A percentile compares a stretch with the other conserved stretches of the same genome.
Conservation (phyloP, 2,329 filamentous ascomycete genomes). For the Neonectria hederae region DNA sequence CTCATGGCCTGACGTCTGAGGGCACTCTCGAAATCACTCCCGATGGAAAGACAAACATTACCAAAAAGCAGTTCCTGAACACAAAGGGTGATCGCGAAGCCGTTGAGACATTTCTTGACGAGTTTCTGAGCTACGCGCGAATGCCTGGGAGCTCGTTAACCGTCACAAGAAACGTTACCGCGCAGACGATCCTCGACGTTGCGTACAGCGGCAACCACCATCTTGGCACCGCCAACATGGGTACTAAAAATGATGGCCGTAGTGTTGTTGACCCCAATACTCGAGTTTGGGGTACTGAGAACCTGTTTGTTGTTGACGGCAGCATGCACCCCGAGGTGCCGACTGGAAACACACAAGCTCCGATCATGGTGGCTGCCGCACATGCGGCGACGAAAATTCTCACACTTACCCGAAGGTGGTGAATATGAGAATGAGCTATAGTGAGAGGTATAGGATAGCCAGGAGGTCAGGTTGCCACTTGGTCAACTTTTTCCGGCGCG, state of each 20-base stretch:
- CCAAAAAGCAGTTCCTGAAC: slow-evolving; percentile 47
- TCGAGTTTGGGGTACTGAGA: slow-evolving; percentile 45
- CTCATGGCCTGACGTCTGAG: slow-evolving; percentile 58
- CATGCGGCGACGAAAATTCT: slow-evolving; percentile 39
- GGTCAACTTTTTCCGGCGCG: too few relatives aligned
- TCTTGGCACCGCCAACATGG: slow-evolving; percentile 46
- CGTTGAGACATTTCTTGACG: slow-evolving; percentile 37
- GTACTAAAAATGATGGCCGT: slow-evolving; percentile 42
- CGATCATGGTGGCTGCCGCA: slow-evolving; percentile 42
- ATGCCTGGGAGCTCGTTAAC: slow-evolving; percentile 34
- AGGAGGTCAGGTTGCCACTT: too few relatives aligned
- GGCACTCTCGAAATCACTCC: slow-evolving; percentile 54
- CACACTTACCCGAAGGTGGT: neutral
- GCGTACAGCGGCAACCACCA: slow-evolving; percentile 44
- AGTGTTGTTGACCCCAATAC: slow-evolving; percentile 47
- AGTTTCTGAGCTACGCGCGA: slow-evolving; percentile 40
- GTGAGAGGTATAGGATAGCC: too few relatives aligned
- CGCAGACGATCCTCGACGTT: slow-evolving; percentile 37
- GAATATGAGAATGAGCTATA: too few relatives aligned
- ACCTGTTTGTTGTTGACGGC: slow-evolving; percentile 44
- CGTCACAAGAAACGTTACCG: slow-evolving; percentile 35
- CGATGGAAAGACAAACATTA: slow-evolving; percentile 53
- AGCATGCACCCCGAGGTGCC: slow-evolving; percentile 46
- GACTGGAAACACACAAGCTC: slow-evolving; percentile 40
- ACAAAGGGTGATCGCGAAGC: slow-evolving; percentile 45